A percentile compares a stretch with the other conserved stretches of the same genome.
phyloP scores from a whole-genome alignment of 805 yeast genomes.

The Saturnispora gosingensis region DNA sequence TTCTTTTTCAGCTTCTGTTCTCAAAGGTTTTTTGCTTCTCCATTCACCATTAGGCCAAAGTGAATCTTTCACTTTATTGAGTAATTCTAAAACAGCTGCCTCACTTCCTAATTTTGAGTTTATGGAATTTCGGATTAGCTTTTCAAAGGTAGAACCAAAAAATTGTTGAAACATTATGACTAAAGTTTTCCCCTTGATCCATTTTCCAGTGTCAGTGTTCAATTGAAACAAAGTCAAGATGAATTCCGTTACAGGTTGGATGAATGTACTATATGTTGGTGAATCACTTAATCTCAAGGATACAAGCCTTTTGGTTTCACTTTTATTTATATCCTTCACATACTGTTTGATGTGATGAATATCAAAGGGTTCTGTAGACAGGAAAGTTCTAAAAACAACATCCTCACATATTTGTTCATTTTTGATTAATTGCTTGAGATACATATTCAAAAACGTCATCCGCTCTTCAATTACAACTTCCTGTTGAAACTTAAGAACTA shows the following conservation, averaged over 20 bases:
- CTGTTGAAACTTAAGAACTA: conserved; percentile 67
- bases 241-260: conserved; percentile 74
- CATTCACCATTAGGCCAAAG: conserved; percentile 48
- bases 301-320: conserved; percentile 19
- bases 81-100: conserved; percentile 34
- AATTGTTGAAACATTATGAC: conserved; percentile 75
- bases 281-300: neutral
- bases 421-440: conserved; percentile 46
- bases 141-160: conserved; percentile 77
- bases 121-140: conserved; percentile 41
- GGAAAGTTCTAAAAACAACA: conserved; percentile 60
- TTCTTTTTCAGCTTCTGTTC: conserved; percentile 44
- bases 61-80: conserved; percentile 24
- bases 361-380: conserved; percentile 61
- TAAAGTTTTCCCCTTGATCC: conserved; percentile 82
- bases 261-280: conserved; percentile 35
- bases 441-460: conserved; percentile 49
- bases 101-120: conserved; percentile 32
- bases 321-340: conserved; percentile 40
- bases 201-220: conserved; percentile 41
- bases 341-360: conserved; percentile 8
- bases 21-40: conserved; percentile 33
- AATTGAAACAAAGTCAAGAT: conserved; percentile 62
- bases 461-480: conserved; percentile 56
- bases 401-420: conserved; percentile 68